These are phyloP conservation scores for Artemisia annua DNA, from an alignment of 129 eudicot genomes.

Conservation along the genomic window DNA sequence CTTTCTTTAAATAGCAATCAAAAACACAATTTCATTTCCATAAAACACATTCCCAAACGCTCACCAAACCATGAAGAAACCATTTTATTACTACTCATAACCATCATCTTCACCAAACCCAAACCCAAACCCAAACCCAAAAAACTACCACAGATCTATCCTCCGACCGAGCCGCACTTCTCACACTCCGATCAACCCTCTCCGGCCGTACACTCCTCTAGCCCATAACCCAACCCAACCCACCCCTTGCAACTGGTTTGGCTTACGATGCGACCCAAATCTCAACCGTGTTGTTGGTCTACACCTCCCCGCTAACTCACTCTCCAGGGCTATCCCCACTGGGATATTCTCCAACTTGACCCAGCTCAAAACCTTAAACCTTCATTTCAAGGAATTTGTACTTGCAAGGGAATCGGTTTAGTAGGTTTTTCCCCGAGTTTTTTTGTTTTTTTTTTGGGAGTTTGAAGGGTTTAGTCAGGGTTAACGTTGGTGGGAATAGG, in stretches of 20 bases:
- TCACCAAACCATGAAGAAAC: too few relatives aligned
- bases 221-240: conserved; percentile 42
- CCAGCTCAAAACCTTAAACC: conserved; percentile 56
- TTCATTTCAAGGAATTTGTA: conserved; percentile 61
- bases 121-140: background rate
- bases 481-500: conserved; percentile 54
- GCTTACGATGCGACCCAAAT: conserved; percentile 38
- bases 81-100: too few relatives aligned
- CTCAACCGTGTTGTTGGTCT: conserved; percentile 55
- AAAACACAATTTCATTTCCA: too few relatives aligned
- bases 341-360: conserved; percentile 61
- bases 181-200: conserved; percentile 67
- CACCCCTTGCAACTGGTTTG: conserved; percentile 44
- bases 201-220: conserved; percentile 82
- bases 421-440: conserved; percentile 45
- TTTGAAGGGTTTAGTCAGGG: conserved; percentile 43
- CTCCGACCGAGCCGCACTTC: conserved; percentile 64
- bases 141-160: conserved; percentile 47
- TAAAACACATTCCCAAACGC: too few relatives aligned
- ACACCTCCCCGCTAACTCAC: conserved; percentile 72
- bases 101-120: too few relatives aligned
- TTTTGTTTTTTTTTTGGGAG: conserved; percentile 31
- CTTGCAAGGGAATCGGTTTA: conserved; percentile 63
- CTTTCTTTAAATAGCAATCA: too few relatives aligned
- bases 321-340: conserved; percentile 53